Conservation (phyloP, 2,329 filamentous ascomycete genomes). For the Pseudophaeomoniella oleicola region DNA sequence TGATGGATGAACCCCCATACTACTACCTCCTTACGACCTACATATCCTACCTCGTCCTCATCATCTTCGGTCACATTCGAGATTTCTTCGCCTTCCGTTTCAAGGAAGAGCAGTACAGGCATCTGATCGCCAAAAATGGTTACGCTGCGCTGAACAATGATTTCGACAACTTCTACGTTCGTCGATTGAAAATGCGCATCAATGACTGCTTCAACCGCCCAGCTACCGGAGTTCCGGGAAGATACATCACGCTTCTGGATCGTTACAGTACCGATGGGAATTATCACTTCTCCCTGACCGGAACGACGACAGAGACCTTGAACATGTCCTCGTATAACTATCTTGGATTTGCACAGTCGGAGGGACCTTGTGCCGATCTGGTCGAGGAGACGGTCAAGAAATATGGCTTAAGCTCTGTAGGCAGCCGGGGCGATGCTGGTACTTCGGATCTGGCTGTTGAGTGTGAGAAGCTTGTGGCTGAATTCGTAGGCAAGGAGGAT, state of each 20-base stretch:
- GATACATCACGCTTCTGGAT: slow-evolving; percentile 85
- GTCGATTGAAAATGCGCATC: slow-evolving; percentile 81
- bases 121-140: slow-evolving; percentile 69
- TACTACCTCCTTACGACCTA: slow-evolving; percentile 96
- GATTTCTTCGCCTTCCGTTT: slow-evolving; percentile 98
- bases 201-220: slow-evolving; percentile 94
- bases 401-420: slow-evolving; percentile 71
- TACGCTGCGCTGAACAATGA: slow-evolving; percentile 94
- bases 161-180: slow-evolving; percentile 97
- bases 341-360: slow-evolving; percentile 92
- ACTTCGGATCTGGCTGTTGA: slow-evolving; percentile 78
- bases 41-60: slow-evolving; percentile 92
- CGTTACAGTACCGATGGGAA: slow-evolving; percentile 87
- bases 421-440: slow-evolving; percentile 68
- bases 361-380: slow-evolving; percentile 87
- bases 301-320: slow-evolving; percentile 82
- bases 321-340: slow-evolving; percentile 99
- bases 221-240: slow-evolving; percentile 82
- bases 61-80: slow-evolving; percentile 85
- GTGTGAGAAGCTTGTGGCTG: slow-evolving; percentile 77
- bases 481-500: slow-evolving; percentile 84
- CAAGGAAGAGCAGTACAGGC: slow-evolving; percentile 70
- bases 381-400: slow-evolving; percentile 74
- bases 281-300: slow-evolving; percentile 73
- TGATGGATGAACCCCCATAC: slow-evolving; percentile 92